Evolutionary conservation across 2,329 filamentous ascomycete species (phyloP).

Genomic region (Coniella vitis): DNA sequence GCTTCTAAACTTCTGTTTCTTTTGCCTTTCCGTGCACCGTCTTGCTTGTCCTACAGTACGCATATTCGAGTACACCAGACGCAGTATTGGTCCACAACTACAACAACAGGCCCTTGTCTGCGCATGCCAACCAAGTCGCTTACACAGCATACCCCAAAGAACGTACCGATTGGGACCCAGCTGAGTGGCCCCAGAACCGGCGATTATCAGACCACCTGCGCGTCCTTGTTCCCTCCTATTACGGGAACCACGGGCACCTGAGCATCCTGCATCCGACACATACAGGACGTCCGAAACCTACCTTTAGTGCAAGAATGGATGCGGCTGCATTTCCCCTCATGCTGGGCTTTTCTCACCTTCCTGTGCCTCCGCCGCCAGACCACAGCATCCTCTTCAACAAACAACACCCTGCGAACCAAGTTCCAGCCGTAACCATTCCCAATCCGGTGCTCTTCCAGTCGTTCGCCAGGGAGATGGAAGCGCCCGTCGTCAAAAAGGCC

Average conservation of each 20-base stretch:
- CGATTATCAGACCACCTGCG: slow-evolving; percentile 15
- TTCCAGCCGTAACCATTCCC: slow-evolving; percentile 5
- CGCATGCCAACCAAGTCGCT: no score
- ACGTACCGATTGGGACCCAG: slow-evolving; percentile 2
- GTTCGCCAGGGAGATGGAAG: slow-evolving; percentile 20
- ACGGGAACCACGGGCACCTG: background rate
- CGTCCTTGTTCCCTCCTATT: slow-evolving; percentile 11
- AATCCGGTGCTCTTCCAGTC: slow-evolving; percentile 17
- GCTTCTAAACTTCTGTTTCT: background rate
- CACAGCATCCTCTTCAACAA: slow-evolving; percentile 26
- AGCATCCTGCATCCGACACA: background rate
- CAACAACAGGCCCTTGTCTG: no score
- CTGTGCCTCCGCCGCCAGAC: slow-evolving; percentile 34
- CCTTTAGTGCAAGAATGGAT: slow-evolving; percentile 4
- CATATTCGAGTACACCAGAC: background rate
- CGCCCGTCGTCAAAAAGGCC: slow-evolving; percentile 11
- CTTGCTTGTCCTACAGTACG: background rate
- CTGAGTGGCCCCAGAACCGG: slow-evolving; percentile 14
- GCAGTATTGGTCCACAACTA: background rate
- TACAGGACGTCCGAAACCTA: background rate
- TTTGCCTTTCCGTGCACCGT: background rate
- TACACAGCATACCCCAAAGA: background rate
- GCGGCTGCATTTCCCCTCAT: slow-evolving; percentile 13
- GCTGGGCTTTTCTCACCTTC: slow-evolving; percentile 23
- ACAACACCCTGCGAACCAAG: slow-evolving; percentile 7